Conservation (phyloP, 306 rosid genomes). For the Quercus engelmannii region DNA sequence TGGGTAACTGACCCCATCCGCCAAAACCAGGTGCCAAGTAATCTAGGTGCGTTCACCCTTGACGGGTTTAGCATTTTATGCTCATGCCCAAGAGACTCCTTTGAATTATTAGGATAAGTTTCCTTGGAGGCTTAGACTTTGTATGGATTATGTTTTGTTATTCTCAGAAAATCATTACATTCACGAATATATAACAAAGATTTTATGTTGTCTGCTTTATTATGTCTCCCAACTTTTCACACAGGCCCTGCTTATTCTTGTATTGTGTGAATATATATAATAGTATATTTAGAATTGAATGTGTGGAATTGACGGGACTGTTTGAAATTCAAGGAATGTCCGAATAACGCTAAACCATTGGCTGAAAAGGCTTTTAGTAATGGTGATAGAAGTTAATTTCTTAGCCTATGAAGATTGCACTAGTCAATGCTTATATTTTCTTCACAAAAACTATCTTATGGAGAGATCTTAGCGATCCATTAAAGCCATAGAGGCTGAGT, state of each 20-base stretch:
- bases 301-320: neutral
- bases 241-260: neutral
- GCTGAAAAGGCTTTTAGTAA: neutral
- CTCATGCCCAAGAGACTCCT: no score
- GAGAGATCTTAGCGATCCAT: neutral
- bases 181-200: neutral
- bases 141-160: neutral
- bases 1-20: no score
- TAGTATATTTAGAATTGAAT: neutral
- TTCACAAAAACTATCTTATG: neutral
- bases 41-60: no score
- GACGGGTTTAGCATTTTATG: no score
- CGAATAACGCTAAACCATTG: neutral
- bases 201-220: neutral
- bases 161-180: neutral
- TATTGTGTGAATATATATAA: no score
- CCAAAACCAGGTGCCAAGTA: no score
- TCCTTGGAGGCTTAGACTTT: conserved; percentile 4
- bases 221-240: neutral
- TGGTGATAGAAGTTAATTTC: neutral
- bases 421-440: neutral
- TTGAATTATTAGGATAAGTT: no score
- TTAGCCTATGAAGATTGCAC: neutral
- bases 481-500: neutral
- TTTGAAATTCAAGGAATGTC: neutral